Evolutionary conservation across 805 yeast species (phyloP), one percentile per base, ranked within the genome.

Genomic region (Yarrowia keelungensis): DNA sequence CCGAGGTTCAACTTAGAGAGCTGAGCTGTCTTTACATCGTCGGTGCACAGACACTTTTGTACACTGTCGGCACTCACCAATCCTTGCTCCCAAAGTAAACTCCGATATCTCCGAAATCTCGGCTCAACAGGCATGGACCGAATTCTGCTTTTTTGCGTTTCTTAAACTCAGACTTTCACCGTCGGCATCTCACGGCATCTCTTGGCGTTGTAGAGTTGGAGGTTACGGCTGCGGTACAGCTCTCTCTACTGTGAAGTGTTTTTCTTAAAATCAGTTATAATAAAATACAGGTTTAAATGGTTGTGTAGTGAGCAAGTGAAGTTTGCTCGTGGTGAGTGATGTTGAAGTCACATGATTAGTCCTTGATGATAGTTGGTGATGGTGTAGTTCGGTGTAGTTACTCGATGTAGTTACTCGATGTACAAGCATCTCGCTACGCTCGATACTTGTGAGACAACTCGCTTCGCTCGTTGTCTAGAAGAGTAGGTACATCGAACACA

Each of bases 401-500:
- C 4, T 26, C 7, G 7, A 26, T 26, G 32, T 26, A 26, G 32
- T 26, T 26, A 26, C 4, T 26, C 7, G 7, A 26, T 26, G 32
- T 26, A 26, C 32, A 26, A 26, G 32, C 32, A 26, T 26, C 32
- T 26, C 32, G 32, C 32, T 5, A 26, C 4, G 32, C 32, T 26
- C 32, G 32, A 26, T 26, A 26, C 32, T 26, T 26, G 32, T 26
- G 19, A 19, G 19, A 19, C 19, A 19, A 19, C 32, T 26, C 32
- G 32, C 32, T 19, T 19, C 19, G 19, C 19, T 26, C 7, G 32
- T 26, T 26, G 32, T 11, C 56, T 79, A 92, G 73, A 90, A 91
- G 5, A 92, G 86, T 70, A 95, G 80, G 75, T 94, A 94, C 71
- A 92, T 80, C 0, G 96, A 86, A 76, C 97, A 90, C 81, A 93